Percentiles rank a stretch among this genome's conserved stretches.
phyloP scores from a whole-genome alignment of 148 eudicot genomes.

The Pharnaceum exiguum region DNA sequence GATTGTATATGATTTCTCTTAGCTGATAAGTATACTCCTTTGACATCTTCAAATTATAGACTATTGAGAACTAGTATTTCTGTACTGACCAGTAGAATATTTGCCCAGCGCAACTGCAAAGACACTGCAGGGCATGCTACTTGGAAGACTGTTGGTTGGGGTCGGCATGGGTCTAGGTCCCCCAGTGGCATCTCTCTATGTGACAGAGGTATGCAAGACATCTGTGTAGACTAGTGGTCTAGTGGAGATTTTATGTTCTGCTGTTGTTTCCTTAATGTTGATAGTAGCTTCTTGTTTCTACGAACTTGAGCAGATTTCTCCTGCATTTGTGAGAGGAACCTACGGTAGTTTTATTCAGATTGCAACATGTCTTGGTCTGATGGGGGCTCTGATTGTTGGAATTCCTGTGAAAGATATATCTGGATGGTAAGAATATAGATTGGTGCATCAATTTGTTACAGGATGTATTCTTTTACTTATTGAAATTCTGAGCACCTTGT shows the following conservation, averaged over 20 bases:
- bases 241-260: neutral
- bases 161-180: constrained; percentile 88
- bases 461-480: neutral
- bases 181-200: constrained; percentile 85
- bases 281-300: neutral
- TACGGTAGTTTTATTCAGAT: constrained; percentile 97
- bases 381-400: constrained; percentile 70
- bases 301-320: constrained; percentile 63
- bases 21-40: neutral
- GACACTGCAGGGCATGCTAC: constrained; percentile 74
- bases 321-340: constrained; percentile 91
- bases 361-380: constrained; percentile 81
- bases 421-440: constrained; percentile 55
- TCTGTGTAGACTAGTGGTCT: neutral
- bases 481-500: neutral
- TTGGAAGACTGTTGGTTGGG: constrained; percentile 88
- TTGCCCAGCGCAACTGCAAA: constrained; percentile 67
- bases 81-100: constrained; percentile 15
- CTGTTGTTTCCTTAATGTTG: neutral
- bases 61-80: neutral
- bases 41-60: constrained; percentile 2
- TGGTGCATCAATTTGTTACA: neutral
- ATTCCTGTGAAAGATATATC: constrained; percentile 64
- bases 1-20: too few species aligned
- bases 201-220: constrained; percentile 66